Conservation (phyloP, 768 basidiomycete species). For the Suillus cothurnatus region DNA sequence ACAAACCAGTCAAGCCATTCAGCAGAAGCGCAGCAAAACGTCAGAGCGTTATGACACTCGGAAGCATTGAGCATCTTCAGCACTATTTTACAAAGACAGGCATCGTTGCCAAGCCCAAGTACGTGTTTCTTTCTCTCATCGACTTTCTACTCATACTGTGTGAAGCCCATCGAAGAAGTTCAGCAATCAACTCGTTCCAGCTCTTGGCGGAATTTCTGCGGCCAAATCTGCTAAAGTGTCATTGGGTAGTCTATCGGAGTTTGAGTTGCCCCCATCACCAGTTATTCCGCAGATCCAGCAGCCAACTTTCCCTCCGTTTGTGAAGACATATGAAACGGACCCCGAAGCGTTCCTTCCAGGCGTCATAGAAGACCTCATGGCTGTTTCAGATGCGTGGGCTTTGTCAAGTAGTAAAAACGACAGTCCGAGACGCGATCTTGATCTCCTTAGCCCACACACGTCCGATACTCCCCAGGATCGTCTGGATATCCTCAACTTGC, state of each 20-base stretch:
- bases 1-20: conserved; percentile 83
- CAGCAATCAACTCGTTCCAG: conserved; percentile 70
- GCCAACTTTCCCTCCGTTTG: conserved; percentile 51
- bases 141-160: conserved; percentile 16
- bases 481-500: conserved; percentile 66
- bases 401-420: conserved; percentile 30
- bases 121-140: conserved; percentile 32
- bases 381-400: conserved; percentile 65
- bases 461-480: conserved; percentile 6
- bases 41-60: conserved; percentile 90
- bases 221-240: conserved; percentile 42
- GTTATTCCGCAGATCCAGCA: conserved; percentile 47
- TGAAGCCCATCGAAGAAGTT: conserved; percentile 49
- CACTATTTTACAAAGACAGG: conserved; percentile 94
- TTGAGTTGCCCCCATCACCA: conserved; percentile 75
- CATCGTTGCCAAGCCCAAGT: conserved; percentile 72
- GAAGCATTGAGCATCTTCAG: conserved; percentile 96
- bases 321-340: conserved; percentile 71
- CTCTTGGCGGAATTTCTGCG: conserved; percentile 63
- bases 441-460: conserved; percentile 22
- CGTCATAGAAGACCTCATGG: conserved; percentile 72
- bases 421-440: conserved; percentile 19
- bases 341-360: conserved; percentile 77
- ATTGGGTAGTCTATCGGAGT: conserved; percentile 45
- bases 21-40: conserved; percentile 90